Evolutionary conservation across 73 alveolate species (phyloP), one percentile per base, ranked within the genome.

Genomic region (Paraurostyla sp.): DNA sequence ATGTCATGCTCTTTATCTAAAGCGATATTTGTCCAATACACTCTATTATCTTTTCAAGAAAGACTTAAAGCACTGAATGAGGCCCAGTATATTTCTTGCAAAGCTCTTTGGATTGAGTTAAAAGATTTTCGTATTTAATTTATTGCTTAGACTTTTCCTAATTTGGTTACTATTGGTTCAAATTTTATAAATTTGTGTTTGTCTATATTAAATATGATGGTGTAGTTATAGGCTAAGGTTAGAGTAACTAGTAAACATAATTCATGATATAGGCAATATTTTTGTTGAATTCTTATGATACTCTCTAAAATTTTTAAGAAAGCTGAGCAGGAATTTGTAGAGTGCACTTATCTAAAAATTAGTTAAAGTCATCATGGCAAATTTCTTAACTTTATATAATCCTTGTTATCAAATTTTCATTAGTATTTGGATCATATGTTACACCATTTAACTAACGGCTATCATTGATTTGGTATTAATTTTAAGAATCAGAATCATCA

Each of bases 11-110:
- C 40, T 78, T 78, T 3, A 78, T 78, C 52, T 78, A 36, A 16
- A 29, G 76, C 20, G 76, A 4, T 0, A 78, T 78, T 78, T 78
- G 68, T 25, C 89, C 89, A 32, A 78, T 78, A 60, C 89, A 78
- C 23, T 50, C 89, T 20, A 78, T 78, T 9, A 78, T 78, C 59
- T 51, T 78, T 27, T 78, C 89, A 2, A 78, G 60, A 49, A 78
- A 78, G 7, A 78, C 78, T 54, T 78, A 60, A 41, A 78, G 62
- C 3, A 78, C 89, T 32, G 89, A 78, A 36, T 78, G 89, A 51
- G 89, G 89, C 6, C 89, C 89, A 2, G 29, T 52, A 52, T 51
- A 78, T 35, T 54, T 78, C 69, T 54, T 78, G 89, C 89, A 78
- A 13, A 78, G 36, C 46, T 78, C 78, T 40, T 50, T 78, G 22